These are phyloP conservation scores for Diaporthe vaccinii DNA, from an alignment of 2,329 filamentous ascomycete species.

Conservation along the genomic window DNA sequence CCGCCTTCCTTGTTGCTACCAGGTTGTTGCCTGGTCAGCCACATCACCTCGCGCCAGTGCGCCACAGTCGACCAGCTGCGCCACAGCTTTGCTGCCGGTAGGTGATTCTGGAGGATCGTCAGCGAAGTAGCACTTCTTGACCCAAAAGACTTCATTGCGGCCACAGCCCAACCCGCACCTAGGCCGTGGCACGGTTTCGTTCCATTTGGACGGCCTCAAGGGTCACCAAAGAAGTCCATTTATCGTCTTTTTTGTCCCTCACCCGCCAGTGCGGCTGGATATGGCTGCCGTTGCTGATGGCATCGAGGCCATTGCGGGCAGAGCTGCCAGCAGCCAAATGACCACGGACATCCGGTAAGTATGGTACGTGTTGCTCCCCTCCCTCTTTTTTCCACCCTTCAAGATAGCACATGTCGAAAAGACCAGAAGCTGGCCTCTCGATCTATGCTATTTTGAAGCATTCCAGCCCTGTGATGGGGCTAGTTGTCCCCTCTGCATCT, in stretches of 20 bases:
- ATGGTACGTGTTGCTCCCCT: conserved; percentile 29
- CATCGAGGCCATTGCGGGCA: neutral
- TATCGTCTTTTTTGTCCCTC: conserved; percentile 25
- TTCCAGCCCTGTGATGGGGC: neutral
- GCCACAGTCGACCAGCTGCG: neutral
- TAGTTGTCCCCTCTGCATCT: neutral
- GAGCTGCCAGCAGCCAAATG: conserved; percentile 31
- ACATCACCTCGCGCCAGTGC: neutral
- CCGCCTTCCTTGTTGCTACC: neutral
- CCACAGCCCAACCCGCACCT: conserved; percentile 37
- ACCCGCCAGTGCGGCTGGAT: conserved; percentile 26
- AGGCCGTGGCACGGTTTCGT: conserved; percentile 27
- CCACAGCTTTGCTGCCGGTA: conserved; percentile 16
- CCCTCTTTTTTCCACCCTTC: neutral
- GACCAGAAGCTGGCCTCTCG: conserved; percentile 4
- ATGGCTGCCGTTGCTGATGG: conserved; percentile 30
- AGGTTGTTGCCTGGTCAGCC: neutral
- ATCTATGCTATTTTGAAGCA: conserved; percentile 9
- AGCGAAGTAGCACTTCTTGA: conserved; percentile 30
- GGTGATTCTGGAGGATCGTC: conserved; percentile 26
- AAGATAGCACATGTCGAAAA: neutral
- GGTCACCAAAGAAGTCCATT: conserved; percentile 19
- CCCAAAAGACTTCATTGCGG: conserved; percentile 33
- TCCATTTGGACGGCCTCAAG: conserved; percentile 38
- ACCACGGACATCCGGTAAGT: conserved; percentile 27